These are phyloP conservation scores for Harringtonia lauricola DNA, from an alignment of 2,329 filamentous ascomycete genomes.

Conservation along the genomic window DNA sequence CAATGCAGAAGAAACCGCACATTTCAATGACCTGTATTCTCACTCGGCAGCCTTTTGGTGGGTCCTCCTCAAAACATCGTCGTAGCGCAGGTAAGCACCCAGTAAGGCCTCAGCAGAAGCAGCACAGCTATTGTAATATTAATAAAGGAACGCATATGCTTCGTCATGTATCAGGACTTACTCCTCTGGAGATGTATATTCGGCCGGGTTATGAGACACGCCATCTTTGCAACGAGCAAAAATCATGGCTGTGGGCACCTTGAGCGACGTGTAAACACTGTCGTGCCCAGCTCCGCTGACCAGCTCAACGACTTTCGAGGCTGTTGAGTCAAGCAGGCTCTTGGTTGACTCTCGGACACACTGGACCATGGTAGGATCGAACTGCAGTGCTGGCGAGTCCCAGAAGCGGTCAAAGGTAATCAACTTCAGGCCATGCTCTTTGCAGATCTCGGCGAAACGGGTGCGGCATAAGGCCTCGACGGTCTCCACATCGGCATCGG, in stretches of 20 bases:
- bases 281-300: slow-evolving; percentile 30
- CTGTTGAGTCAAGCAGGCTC: neutral
- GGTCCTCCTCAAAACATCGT: slow-evolving; percentile 7
- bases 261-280: slow-evolving; percentile 48
- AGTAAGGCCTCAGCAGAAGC: slow-evolving; percentile 7
- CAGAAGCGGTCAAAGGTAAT: slow-evolving; percentile 9
- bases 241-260: slow-evolving; percentile 56
- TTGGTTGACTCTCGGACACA: slow-evolving; percentile 7
- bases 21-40: neutral
- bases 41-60: neutral
- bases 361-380: slow-evolving; percentile 10
- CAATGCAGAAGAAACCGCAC: too few relatives aligned
- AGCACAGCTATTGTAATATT: neutral
- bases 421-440: slow-evolving; percentile 2
- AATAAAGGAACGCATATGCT: neutral
- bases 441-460: slow-evolving; percentile 6
- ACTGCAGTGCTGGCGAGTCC: slow-evolving; percentile 9
- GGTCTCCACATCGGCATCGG: slow-evolving; percentile 42
- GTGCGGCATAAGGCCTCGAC: slow-evolving; percentile 30
- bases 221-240: slow-evolving; percentile 55
- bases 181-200: slow-evolving; percentile 49
- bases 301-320: slow-evolving; percentile 1
- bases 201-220: slow-evolving; percentile 52
- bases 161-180: slow-evolving; percentile 15
- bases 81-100: slow-evolving; percentile 10